phyloP scores from a whole-genome alignment of 306 rosid genomes.

The Myrica gale region DNA sequence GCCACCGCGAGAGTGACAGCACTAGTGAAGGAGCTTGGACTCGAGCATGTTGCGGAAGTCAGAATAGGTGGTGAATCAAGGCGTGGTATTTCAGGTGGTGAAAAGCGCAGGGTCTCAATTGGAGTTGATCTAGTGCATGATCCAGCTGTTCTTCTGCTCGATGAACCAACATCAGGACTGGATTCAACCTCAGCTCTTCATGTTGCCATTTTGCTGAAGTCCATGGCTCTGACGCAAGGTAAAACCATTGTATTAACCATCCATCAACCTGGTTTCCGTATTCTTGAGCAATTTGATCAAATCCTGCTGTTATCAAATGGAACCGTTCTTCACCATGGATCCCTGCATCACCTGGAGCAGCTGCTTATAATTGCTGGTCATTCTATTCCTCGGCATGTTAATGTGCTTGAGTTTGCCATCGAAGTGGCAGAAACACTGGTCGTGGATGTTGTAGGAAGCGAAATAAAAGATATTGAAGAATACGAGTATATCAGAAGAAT shows the following conservation, averaged over 20 bases:
- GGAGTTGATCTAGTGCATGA: slow-evolving; percentile 46
- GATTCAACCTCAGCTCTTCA: slow-evolving; percentile 48
- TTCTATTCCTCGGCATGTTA: slow-evolving; percentile 42
- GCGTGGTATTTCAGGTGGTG: slow-evolving; percentile 45
- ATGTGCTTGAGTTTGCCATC: slow-evolving; percentile 45
- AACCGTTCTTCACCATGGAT: slow-evolving; percentile 42
- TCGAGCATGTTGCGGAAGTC: slow-evolving; percentile 32
- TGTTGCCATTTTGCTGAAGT: slow-evolving; percentile 39
- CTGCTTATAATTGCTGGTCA: slow-evolving; percentile 30
- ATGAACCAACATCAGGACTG: slow-evolving; percentile 52
- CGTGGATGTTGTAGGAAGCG: slow-evolving; percentile 22
- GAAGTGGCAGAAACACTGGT: slow-evolving; percentile 35
- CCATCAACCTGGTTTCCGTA: slow-evolving; percentile 46
- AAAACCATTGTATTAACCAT: slow-evolving; percentile 47
- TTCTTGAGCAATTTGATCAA: slow-evolving; percentile 45
- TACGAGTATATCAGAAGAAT: slow-evolving; percentile 4
- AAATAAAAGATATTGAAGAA: slow-evolving; percentile 3
- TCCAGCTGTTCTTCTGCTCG: slow-evolving; percentile 46
- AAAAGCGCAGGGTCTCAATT: slow-evolving; percentile 41
- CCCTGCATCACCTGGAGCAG: slow-evolving; percentile 34
- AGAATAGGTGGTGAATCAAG: slow-evolving; percentile 38
- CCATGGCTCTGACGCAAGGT: slow-evolving; percentile 42
- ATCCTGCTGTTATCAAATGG: slow-evolving; percentile 37
- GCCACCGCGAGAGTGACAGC: slow-evolving; percentile 34
- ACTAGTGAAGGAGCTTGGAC: slow-evolving; percentile 41